A percentile compares a stretch with the other conserved stretches of the same genome.
phyloP scores from a whole-genome alignment of 1,139 yeast genomes.

The Saccharomyces hybrid region DNA sequence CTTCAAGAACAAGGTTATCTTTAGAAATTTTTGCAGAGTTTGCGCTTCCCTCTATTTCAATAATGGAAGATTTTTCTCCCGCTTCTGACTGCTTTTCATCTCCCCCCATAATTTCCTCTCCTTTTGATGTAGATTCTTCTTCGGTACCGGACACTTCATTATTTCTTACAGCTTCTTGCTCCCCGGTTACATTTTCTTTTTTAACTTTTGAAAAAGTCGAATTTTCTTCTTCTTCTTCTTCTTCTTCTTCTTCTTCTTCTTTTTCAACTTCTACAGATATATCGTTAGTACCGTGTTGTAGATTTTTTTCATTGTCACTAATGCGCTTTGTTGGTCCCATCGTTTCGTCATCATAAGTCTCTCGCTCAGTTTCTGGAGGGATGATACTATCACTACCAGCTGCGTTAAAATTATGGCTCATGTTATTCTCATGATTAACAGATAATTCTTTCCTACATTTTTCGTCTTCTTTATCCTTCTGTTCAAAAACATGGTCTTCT shows the following conservation, averaged over 20 bases:
- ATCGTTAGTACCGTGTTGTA: neutral
- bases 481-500: neutral
- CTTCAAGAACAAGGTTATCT: neutral
- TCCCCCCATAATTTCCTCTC: neutral
- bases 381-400: neutral
- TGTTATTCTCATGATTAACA: neutral
- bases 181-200: neutral
- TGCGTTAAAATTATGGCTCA: neutral
- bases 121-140: neutral
- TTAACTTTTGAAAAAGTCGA: neutral
- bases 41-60: neutral
- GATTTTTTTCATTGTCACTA: neutral
- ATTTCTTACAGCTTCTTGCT: neutral
- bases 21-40: neutral
- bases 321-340: neutral
- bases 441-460: neutral
- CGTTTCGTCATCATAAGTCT: neutral
- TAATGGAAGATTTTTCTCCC: neutral
- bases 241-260: neutral
- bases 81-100: neutral
- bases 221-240: neutral
- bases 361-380: neutral
- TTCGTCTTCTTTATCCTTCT: neutral
- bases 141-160: neutral
- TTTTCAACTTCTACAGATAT: neutral